Base-by-base conservation (phyloP, 2,329 filamentous ascomycete species). In the Apiospora sp. region DNA sequence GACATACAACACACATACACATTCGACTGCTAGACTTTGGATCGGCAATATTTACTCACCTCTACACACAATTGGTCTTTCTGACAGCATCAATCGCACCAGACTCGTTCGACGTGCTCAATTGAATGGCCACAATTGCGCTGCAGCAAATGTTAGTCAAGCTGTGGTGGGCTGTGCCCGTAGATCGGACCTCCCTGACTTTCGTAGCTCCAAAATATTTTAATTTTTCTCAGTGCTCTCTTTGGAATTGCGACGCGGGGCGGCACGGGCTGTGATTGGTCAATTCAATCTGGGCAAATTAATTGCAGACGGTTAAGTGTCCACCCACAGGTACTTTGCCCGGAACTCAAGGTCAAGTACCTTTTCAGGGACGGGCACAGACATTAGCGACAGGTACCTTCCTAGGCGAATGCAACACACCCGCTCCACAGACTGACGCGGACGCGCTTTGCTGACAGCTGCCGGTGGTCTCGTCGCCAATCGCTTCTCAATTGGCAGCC, bases 201-300 rank as follows among this genome's bases (percentile, higher is more conserved):
- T 27, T 51, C n/a, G 48, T 12, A 51, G 49, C n/a, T 51, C 49
- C 49, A 51, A 13, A 51, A 51, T 64, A 41, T n/a, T 64, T 64
- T 41, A n/a, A 1, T 34, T 22, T 64, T 14, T 14, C 19, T 37
- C 14, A 64, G 34, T 22, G 34, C 54, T 8, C 19, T 22, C 54
- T 22, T 58, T 19, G 24, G 4, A 30, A 8, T 34, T 58, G 51
- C 6, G 51, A 61, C 54, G 54, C 30, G 58, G 34, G 34, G 58
- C 34, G 58, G 22, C 34, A 37, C 34, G 58, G 30, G 30, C 19
- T 37, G 10, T 30, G 16, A 61, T 37, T 37, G 30, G 54, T 6
- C 54, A 34, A 34, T 61, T 30, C 34, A n/a, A 41, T 24, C 58
- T 64, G 58, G 58, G 58, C 34, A 64, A 64, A 64, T 64, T 64